phyloP scores from a whole-genome alignment of 495 filamentous ascomycete species.

The Aspergillus sclerotiicarbonarius region DNA sequence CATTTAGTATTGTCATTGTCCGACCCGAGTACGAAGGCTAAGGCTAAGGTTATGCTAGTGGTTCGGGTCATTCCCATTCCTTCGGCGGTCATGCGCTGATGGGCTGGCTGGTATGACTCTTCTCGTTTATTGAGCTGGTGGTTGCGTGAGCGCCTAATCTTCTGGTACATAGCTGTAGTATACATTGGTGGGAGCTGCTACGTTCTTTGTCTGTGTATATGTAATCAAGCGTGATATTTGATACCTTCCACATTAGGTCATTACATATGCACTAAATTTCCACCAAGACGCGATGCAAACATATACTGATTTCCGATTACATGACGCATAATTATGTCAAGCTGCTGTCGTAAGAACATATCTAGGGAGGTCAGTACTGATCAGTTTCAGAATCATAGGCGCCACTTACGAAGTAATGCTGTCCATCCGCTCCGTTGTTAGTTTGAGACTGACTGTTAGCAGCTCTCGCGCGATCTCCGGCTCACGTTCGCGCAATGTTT shows the following conservation, averaged over 20 bases:
- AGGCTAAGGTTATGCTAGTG: neutral
- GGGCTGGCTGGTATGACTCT: neutral
- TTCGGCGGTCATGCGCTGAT: neutral
- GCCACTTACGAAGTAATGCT: slow-evolving; percentile 73
- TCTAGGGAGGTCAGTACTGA: slow-evolving; percentile 14
- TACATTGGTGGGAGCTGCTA: too few species aligned
- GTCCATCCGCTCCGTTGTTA: slow-evolving; percentile 87
- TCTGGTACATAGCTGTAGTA: too few species aligned
- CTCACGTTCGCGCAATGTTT: slow-evolving; percentile 62
- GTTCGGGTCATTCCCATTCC: neutral
- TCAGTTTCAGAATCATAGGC: neutral
- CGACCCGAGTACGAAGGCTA: too few species aligned
- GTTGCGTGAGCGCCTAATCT: neutral
- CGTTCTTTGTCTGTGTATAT: too few species aligned
- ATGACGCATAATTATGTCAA: slow-evolving; percentile 13
- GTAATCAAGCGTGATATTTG: neutral
- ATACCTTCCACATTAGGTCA: neutral
- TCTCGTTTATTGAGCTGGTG: neutral
- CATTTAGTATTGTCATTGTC: neutral
- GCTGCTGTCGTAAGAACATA: slow-evolving; percentile 40
- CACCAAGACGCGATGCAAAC: slow-evolving; percentile 3
- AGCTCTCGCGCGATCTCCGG: slow-evolving; percentile 80
- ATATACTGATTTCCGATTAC: slow-evolving; percentile 3
- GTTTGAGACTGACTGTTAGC: slow-evolving; percentile 76
- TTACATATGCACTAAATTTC: neutral